These are phyloP conservation scores for Fusarium denticulatum DNA, from an alignment of 2,329 filamentous ascomycete species.

Conservation along the genomic window DNA sequence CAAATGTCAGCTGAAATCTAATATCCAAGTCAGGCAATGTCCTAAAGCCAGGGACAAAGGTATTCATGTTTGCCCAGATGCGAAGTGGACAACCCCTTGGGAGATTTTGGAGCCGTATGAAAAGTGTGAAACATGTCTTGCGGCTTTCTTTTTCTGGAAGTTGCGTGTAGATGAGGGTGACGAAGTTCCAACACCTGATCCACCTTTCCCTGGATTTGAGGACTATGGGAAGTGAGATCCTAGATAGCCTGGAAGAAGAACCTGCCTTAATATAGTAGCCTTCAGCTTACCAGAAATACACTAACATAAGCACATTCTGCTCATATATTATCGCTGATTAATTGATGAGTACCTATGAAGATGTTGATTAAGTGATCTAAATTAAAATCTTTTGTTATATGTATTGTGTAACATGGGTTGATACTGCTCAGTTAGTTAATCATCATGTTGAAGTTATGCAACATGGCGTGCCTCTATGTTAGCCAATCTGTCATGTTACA, in stretches of 20 bases:
- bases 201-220: not conserved
- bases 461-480: no score
- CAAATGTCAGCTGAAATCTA: not conserved
- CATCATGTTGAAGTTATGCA: not conserved
- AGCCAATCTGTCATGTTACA: not conserved
- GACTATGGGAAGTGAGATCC: not conserved
- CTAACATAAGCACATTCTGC: accelerated
- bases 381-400: accelerated
- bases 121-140: not conserved
- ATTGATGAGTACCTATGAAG: accelerated
- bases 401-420: not conserved
- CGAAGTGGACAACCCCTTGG: not conserved
- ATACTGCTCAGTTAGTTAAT: not conserved
- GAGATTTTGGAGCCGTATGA: not conserved
- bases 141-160: not conserved
- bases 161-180: not conserved
- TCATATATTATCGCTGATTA: accelerated
- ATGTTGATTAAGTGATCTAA: accelerated
- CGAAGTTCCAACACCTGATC: not conserved
- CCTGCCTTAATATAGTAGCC: accelerated
- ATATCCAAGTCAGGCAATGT: not conserved
- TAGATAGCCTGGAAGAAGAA: not conserved
- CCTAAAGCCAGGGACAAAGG: not conserved
- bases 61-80: not conserved
- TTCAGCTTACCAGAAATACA: accelerated